Base-by-base conservation (phyloP, 1,139 yeast genomes). In the Pichia sp. region DNA sequence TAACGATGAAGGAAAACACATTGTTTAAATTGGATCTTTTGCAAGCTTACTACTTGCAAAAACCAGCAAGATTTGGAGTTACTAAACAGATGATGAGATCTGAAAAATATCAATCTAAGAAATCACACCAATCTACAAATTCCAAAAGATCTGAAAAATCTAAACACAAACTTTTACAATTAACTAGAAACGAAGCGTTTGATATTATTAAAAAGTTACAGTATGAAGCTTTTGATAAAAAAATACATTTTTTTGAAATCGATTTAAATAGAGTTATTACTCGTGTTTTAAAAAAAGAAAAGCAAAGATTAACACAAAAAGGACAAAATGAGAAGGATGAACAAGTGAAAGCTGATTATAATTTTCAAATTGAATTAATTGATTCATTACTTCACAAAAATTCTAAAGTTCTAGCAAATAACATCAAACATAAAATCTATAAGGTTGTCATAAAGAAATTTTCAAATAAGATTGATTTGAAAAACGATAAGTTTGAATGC, bases 21-120 rank as follows among this genome's bases (percentile, higher is more conserved):
- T 40, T 73, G 54, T 74, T 78, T 74, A 70, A 67, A 49, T 61
- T 75, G 33, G 81, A 76, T 50, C 56, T 74, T 36, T 60, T 76
- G 33, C 80, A 76, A 51, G 66, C 68, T 38, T 72, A 70, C 55
- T 74, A 65, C 58, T 55, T 64, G 33, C 55, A 63, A 36, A 33
- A 53, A 21, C 59, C 64, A 26, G 80, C 87, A 3, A 63, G 87
- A 47, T 76, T 72, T 51, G 66, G 69, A 1, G 69, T 69, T 43
- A 79, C 87, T 2, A 68, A 66, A 42, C 71, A 69, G 65, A 53
- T 76, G 69, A 49, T 73, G 62, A 56, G 65, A 53, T 54, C 63
- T 43, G 50, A 56, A 50, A 38, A 52, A 32, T 46, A 43, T 29
- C 46, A 43, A 29, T 38, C 55, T 9, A 45, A 50, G 25, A 64